These are phyloP conservation scores for Cercospora sp. DNA, from an alignment of 2,329 filamentous ascomycete genomes.

Conservation along the genomic window DNA sequence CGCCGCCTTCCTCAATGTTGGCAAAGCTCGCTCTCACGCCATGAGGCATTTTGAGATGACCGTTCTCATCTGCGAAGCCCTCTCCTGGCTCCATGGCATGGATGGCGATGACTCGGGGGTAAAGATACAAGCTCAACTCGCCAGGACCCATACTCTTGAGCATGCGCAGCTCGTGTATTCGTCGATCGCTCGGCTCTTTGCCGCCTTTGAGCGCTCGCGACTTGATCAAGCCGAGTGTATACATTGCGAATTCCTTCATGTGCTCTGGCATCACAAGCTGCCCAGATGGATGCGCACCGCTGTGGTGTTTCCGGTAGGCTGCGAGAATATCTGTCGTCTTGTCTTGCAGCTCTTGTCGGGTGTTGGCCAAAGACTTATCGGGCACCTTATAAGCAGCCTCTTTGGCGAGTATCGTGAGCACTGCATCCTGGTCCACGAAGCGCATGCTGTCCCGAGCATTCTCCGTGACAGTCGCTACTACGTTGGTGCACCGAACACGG, in stretches of 20 bases:
- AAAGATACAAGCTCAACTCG: slow-evolving; percentile 88
- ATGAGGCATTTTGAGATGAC: slow-evolving; percentile 81
- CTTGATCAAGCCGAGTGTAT: slow-evolving; percentile 85
- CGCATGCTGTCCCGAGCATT: slow-evolving; percentile 81
- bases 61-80: slow-evolving; percentile 89
- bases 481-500: slow-evolving; percentile 86
- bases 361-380: slow-evolving; percentile 76
- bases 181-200: slow-evolving; percentile 83
- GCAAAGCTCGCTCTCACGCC: slow-evolving; percentile 80
- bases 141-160: slow-evolving; percentile 81
- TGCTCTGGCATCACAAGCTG: slow-evolving; percentile 95
- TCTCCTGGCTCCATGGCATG: slow-evolving; percentile 87
- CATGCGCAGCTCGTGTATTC: slow-evolving; percentile 88
- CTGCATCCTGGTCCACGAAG: slow-evolving; percentile 93
- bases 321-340: slow-evolving; percentile 91
- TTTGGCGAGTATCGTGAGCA: slow-evolving; percentile 84
- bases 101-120: slow-evolving; percentile 87
- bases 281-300: slow-evolving; percentile 80
- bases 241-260: slow-evolving; percentile 96
- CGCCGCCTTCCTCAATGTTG: slow-evolving; percentile 86
- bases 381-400: slow-evolving; percentile 82
- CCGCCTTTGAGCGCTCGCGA: slow-evolving; percentile 90
- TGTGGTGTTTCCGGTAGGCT: slow-evolving; percentile 89
- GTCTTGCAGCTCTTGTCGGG: slow-evolving; percentile 79
- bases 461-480: slow-evolving; percentile 89